Evolutionary conservation across 345 rosid genomes (phyloP), one percentile per base, ranked within the genome.

Genomic region (Rhodamnia rubescens): DNA sequence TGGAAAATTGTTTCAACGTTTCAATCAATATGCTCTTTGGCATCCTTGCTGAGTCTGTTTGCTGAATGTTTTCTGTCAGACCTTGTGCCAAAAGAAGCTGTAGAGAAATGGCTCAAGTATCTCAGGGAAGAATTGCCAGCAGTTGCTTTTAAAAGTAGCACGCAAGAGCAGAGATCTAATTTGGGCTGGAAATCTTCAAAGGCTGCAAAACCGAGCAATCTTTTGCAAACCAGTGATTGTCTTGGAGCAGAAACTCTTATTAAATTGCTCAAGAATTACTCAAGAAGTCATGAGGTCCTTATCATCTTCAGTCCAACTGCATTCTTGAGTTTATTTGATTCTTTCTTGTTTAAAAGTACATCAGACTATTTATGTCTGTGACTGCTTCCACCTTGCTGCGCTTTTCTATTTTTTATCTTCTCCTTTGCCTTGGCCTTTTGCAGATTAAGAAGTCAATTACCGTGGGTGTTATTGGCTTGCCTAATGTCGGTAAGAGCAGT

Each of bases 401-500:
- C 52, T 22, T 53, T 20, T 22, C 32, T 47, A 56, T 26, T 13
- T 74, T 53, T 29, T 27, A 69, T 50, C 54, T 15, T 61, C 75
- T 40, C 42, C 53, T 53, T 42, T 47, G 27, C 20, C 49, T 56
- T 75, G 44, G n/a, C 55, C 69, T 54, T 61, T 86, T 51, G 86
- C 98, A 97, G 99, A 93, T 97, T 44, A 97, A 94, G 89, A 97
- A 96, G 89, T 92, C 98, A 21, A 95, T 97, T 40, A 97, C 98
- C 26, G 98, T 97, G 44, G 99, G 99, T 82, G 88, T 97, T 50
- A 94, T 97, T 74, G 99, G 99, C 83, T 90, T 96, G 84, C 99
- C 99, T 85, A 97, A 96, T 92, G 99, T 97, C 42, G 99, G 99
- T 83, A 97, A 97, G 94, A 97, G 99, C 89, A 97, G 99, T 91